phyloP scores from a whole-genome alignment of 1,139 yeast species.

The Groenewaldozyma sp. region DNA sequence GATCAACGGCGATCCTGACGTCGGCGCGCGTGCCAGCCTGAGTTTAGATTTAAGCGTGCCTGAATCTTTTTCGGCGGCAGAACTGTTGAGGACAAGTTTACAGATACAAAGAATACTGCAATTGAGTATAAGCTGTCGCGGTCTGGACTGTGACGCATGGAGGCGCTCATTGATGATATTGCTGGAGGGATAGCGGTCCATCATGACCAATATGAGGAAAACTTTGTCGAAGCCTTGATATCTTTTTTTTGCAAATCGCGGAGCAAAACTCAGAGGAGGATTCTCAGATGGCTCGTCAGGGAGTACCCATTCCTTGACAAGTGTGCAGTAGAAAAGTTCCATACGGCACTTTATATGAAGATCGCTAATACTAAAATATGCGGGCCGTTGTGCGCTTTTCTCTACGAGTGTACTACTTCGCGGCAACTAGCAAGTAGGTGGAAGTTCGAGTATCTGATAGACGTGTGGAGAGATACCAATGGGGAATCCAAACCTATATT shows the following conservation, averaged over 20 bases:
- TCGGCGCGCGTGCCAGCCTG: no score
- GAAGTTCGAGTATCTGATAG: slow-evolving; percentile 30
- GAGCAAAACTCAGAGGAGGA: background rate
- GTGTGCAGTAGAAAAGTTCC: background rate
- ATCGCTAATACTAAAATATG: background rate
- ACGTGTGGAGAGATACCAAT: slow-evolving; percentile 28
- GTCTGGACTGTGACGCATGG: no score
- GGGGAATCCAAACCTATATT: slow-evolving; percentile 5
- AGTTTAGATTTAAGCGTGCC: no score
- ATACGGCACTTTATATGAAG: background rate
- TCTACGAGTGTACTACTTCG: slow-evolving; percentile 31
- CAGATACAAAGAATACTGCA: no score
- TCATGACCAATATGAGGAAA: no score
- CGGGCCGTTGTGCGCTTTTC: slow-evolving; percentile 33
- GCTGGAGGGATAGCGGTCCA: no score
- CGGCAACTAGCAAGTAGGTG: slow-evolving; percentile 31
- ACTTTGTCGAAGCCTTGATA: no score
- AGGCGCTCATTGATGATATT: no score
- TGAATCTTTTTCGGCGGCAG: no score
- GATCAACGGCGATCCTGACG: no score
- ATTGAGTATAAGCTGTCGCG: no score
- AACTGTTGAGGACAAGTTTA: no score
- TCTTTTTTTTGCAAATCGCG: background rate
- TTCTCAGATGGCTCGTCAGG: background rate
- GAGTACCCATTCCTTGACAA: background rate